Evolutionary conservation across 2,329 filamentous ascomycete species (phyloP), one percentile per base, ranked within the genome.

Genomic region (Aspergillus proliferans): DNA sequence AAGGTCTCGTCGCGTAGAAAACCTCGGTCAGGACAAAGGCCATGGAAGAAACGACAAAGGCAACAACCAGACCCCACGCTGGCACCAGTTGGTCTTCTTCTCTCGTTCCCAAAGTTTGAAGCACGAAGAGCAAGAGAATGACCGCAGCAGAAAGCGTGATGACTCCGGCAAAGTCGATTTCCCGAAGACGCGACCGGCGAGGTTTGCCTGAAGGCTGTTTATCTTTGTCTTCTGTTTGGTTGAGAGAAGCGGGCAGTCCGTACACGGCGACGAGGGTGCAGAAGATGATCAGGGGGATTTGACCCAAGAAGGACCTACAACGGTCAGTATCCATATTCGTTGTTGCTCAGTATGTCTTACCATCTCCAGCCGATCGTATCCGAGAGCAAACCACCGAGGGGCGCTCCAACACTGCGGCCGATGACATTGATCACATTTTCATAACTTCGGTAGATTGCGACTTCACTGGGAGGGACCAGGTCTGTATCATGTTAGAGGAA

Each of bases 321-420:
- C 10, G 8, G 15, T 40, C n/a, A 40, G 12, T 15, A 40, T 45
- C 1, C 6, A 21, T 30, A 15, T 26, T 39, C 4, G 14, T 24
- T 14, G 18, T 18, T 19, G 10, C 2, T 3, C n/a, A 26, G 33
- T 24, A 3, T 22, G 21, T 22, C 69, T 55, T 54, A 77, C 82
- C 83, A 86, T 39, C 86, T 74, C 86, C 86, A 90, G 26, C 86
- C 86, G 1, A 89, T 66, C 30, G 72, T 74, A 59, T 89, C 85
- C 21, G 84, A 84, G 60, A 90, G 80, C 46, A 82, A 74, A 1
- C 86, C 86, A 12, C 86, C 86, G 6, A 86, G 73, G 0, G 85
- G 85, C 1, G 85, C 85, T 2, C 86, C 86, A 2, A 82, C 63
- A 34, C 70, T 72, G 21, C 72, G 59, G 6, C 74, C 74, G 2